phyloP scores from a whole-genome alignment of 2,329 filamentous ascomycete species.

The Cladophialophora carrionii region DNA sequence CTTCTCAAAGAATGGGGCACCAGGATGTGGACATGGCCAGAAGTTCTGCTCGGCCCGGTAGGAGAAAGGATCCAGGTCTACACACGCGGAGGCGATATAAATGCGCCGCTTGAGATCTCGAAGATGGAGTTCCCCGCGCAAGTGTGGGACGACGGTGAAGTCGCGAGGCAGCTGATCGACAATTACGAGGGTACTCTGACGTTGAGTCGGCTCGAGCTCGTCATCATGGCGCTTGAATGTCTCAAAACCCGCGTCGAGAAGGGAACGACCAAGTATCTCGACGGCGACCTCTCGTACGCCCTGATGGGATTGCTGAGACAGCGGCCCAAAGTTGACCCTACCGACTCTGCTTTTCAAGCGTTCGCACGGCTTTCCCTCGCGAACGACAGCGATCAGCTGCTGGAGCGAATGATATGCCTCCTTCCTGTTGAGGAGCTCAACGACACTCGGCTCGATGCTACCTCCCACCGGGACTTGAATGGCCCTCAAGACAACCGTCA shows the following conservation, averaged over 20 bases:
- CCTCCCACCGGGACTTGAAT: not conserved
- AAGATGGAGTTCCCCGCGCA: conserved; percentile 49
- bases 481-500: conserved; percentile 4
- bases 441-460: not conserved
- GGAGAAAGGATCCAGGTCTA: conserved; percentile 43
- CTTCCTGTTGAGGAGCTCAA: conserved; percentile 39
- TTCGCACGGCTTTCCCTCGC: conserved; percentile 54
- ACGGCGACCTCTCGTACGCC: conserved; percentile 52
- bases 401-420: conserved; percentile 53
- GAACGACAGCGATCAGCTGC: conserved; percentile 51
- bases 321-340: conserved; percentile 46
- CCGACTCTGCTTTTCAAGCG: conserved; percentile 52
- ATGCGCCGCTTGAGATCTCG: conserved; percentile 39
- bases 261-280: conserved; percentile 44
- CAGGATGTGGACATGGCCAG: conserved; percentile 54
- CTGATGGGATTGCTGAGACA: conserved; percentile 53
- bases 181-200: conserved; percentile 52
- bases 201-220: conserved; percentile 49
- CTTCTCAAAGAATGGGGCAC: conserved; percentile 51
- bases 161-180: conserved; percentile 50
- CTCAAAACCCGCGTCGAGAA: conserved; percentile 43
- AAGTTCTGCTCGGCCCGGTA: conserved; percentile 45
- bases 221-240: conserved; percentile 48
- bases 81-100: conserved; percentile 39
- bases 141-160: conserved; percentile 48